Evolutionary conservation across 1,284 basidiomycete genomes (phyloP), one percentile per base, ranked within the genome.

Genomic region (Leccinum fallax): DNA sequence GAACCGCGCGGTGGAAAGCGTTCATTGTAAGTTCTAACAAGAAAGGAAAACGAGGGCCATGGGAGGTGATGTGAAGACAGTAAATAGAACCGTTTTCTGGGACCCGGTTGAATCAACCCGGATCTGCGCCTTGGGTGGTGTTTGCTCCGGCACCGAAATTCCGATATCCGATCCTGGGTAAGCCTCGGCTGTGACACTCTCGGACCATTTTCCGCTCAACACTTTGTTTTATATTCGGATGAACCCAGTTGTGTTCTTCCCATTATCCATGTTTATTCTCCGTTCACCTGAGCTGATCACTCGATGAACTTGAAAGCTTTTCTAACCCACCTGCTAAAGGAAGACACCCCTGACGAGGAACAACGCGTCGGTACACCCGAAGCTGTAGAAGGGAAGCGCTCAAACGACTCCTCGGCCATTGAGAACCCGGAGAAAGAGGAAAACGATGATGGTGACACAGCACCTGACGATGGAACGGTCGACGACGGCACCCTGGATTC

Each of bases 261-360:
- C 46, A 4, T 49, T 10, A 48, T 56, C 38, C 55, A 70, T 73
- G 63, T 57, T 48, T 59, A 52, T 28, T 28, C 11, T 21, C 16
- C n/a, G 3, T 32, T 46, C 24, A 19, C 38, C n/a, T 51, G 16
- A 21, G 40, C 54, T 6, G 32, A 15, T 11, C n/a, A 26, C 40
- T 53, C 13, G 9, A 73, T 71, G 71, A 63, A 63, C 19, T 48
- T 63, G 52, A 67, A 61, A 57, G 30, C 53, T 0, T 21, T 63
- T 10, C 55, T 69, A 13, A 24, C 21, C 1, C 21, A 57, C 48
- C 6, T 65, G 21, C 38, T 52, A 1, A 61, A 61, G 28, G 57
- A 62, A 58, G 61, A 63, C 40, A 51, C 62, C 40, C 62, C 59
- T 57, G 62, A 72, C 62, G 66, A 69, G 34, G 63, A 72, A 55